These are phyloP conservation scores for Claviceps sp. DNA, from an alignment of 2,329 filamentous ascomycete genomes.

Conservation along the genomic window DNA sequence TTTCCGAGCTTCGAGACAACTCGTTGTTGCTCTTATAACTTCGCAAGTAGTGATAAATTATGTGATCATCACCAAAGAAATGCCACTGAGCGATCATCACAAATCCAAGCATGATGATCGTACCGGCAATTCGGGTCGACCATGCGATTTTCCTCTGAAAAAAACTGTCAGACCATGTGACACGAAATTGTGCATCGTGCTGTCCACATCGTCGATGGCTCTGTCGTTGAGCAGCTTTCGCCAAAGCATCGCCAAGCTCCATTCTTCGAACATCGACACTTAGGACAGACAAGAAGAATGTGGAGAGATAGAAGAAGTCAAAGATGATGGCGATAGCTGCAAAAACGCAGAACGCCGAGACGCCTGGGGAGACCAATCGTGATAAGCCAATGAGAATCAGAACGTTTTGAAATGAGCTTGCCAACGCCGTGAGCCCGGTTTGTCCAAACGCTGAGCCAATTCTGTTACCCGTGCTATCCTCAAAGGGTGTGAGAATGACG, in stretches of 20 bases:
- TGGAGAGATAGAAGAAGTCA: conserved; percentile 66
- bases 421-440: conserved; percentile 55
- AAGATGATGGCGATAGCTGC: conserved; percentile 61
- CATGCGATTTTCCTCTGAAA: conserved; percentile 51
- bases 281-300: conserved; percentile 67
- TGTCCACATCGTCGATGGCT: conserved; percentile 14
- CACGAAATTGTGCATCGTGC: conserved; percentile 12
- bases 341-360: conserved; percentile 65
- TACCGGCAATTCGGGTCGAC: conserved; percentile 63
- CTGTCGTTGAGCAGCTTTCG: conserved; percentile 35
- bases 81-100: conserved; percentile 65
- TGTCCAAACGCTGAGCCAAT: conserved; percentile 64
- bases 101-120: conserved; percentile 58
- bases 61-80: conserved; percentile 51
- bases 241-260: conserved; percentile 61
- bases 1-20: conserved; percentile 18
- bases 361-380: conserved; percentile 52
- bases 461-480: conserved; percentile 53
- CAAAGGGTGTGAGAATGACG: conserved; percentile 56
- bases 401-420: conserved; percentile 56
- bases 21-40: conserved; percentile 10
- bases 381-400: conserved; percentile 53
- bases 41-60: conserved; percentile 17
- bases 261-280: conserved; percentile 67
- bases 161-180: conserved; percentile 45